phyloP scores from a whole-genome alignment of 2,329 filamentous ascomycete genomes.

The Neocatenulostroma microsporum region DNA sequence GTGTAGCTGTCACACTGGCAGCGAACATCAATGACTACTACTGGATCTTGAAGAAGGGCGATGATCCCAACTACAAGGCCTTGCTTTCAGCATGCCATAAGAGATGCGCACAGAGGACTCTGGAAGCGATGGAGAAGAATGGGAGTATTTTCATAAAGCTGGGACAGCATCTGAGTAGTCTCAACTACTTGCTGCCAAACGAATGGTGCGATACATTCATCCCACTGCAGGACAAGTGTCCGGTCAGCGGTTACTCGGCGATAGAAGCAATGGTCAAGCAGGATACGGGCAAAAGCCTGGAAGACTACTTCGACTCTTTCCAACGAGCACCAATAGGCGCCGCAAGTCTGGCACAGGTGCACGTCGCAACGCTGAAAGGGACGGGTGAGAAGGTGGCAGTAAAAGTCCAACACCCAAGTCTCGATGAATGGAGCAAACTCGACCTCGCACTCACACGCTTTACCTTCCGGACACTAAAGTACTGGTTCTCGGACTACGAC shows the following conservation, averaged over 20 bases:
- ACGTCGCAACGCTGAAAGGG: conserved; percentile 74
- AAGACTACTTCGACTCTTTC: conserved; percentile 82
- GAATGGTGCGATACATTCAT: conserved; percentile 97
- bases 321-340: conserved; percentile 75
- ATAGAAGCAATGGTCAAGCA: conserved; percentile 77
- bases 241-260: conserved; percentile 79
- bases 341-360: conserved; percentile 89
- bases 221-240: conserved; percentile 90
- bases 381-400: conserved; percentile 84
- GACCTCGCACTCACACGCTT: conserved; percentile 81
- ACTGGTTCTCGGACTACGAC: conserved; percentile 96
- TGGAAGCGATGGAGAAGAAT: conserved; percentile 85
- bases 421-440: conserved; percentile 83
- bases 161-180: conserved; percentile 88
- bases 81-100: conserved; percentile 78
- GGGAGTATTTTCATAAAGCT: conserved; percentile 98
- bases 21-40: conserved; percentile 83
- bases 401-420: conserved; percentile 86
- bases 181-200: conserved; percentile 84
- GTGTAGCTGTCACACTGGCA: conserved; percentile 66
- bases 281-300: conserved; percentile 72
- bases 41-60: conserved; percentile 64
- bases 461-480: conserved; percentile 81
- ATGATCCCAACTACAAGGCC: conserved; percentile 57
- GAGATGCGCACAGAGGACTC: conserved; percentile 79